Conservation (phyloP, 495 filamentous ascomycete genomes). For the Penicillium pulvis region DNA sequence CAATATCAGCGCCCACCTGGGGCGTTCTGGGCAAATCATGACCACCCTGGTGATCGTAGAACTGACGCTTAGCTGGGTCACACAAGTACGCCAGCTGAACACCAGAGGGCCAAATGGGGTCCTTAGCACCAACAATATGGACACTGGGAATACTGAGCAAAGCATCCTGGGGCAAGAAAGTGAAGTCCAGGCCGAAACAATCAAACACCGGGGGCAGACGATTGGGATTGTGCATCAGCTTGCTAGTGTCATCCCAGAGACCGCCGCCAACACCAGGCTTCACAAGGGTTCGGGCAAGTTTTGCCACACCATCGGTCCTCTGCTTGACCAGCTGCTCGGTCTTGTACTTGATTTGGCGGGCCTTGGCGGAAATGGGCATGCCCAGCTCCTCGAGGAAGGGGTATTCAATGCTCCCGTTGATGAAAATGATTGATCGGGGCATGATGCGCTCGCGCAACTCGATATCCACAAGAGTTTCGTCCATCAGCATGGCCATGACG, state of each 20-base stretch:
- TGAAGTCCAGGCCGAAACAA: conserved; percentile 1
- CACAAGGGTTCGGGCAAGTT: background rate
- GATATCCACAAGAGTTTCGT: background rate
- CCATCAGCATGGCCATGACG: background rate
- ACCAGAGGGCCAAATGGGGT: background rate
- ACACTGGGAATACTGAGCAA: conserved; percentile 1
- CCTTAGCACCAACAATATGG: conserved; percentile 1
- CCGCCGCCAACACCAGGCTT: background rate
- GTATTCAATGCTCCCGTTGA: conserved; percentile 1
- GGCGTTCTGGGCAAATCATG: conserved; percentile 2
- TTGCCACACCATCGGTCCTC: background rate
- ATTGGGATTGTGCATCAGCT: background rate
- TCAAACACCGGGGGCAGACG: background rate
- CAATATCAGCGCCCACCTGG: background rate
- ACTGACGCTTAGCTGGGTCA: background rate
- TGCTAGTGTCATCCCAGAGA: background rate
- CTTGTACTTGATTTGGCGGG: background rate
- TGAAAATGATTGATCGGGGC: background rate
- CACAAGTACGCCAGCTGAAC: background rate
- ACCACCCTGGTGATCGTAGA: conserved; percentile 1
- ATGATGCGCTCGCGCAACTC: background rate
- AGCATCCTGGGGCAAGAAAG: background rate
- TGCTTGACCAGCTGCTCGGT: background rate
- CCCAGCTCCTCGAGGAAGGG: background rate
- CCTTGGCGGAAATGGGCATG: background rate